Base-by-base conservation (phyloP, 495 filamentous ascomycete genomes). In the Aspergillus baeticus region DNA sequence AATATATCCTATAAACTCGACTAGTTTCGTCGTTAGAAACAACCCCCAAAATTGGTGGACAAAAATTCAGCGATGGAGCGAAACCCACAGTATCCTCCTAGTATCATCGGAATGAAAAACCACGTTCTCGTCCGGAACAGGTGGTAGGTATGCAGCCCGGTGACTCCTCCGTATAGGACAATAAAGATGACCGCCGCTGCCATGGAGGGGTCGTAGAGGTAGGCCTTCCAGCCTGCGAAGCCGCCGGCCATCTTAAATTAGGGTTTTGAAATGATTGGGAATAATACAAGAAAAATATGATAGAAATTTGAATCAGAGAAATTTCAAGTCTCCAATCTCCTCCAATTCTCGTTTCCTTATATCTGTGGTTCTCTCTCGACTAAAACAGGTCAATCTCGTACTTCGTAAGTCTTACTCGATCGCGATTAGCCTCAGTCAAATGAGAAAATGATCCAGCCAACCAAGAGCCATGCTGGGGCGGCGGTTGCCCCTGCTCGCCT, bases 51-150 rank as follows among this genome's bases (percentile, higher is more conserved):
- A 29, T 20, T 14, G 17, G 14, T 14, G 22, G 17, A 14, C 35
- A 20, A 23, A 10, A 48, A 8, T 3, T 4, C 26, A 8, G 34
- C 5, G 22, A 22, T 14, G 23, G 22, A 10, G 20, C 37, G 31
- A 29, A 8, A 68, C 80, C 61, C 68, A 84, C 81, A 77, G 39
- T 76, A 62, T 21, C 71, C 78, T 31, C 82, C 79, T 15, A 84
- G 63, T 17, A 77, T 61, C 55, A 85, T 78, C 0, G 77, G 70
- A 35, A 82, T 73, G 66, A 79, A 77, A 68, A 82, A 84, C 74
- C 74, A 77, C n/a, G 73, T 68, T 33, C 71, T 58, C 1, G 69
- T 72, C 14, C 64, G 65, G 48, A 72, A 56, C 13, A 78, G 49
- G 2, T 76, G 68, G 22, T 63, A 81, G 10, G 60, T 53, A 53